Percentiles rank a stretch among this genome's conserved stretches.
Conservation (phyloP, 2,329 filamentous ascomycete species). For the Nemania serpens region DNA sequence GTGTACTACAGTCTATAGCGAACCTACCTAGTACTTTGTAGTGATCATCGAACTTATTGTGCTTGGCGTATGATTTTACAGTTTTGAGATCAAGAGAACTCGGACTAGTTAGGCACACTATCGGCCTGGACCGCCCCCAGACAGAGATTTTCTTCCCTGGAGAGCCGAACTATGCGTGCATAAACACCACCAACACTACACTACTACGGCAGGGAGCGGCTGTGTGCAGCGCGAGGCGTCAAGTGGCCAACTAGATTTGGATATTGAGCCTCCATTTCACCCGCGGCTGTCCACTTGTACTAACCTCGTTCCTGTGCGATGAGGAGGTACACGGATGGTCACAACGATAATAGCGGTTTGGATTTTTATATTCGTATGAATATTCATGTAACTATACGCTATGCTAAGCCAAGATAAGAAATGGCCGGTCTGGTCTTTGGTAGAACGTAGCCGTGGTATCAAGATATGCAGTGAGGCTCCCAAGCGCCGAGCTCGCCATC, state of each 20-base stretch:
- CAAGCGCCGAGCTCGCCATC: conserved; percentile 15
- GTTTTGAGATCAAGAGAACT: conserved; percentile 6
- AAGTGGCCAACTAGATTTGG: conserved; percentile 18
- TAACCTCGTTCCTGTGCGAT: neutral
- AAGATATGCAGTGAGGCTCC: neutral
- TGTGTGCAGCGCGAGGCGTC: conserved; percentile 12
- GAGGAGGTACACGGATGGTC: neutral
- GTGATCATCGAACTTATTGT: conserved; percentile 8
- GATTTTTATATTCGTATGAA: neutral
- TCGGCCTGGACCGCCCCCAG: conserved; percentile 21
- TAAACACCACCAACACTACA: too few relatives aligned
- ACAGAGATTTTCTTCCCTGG: conserved; percentile 11
- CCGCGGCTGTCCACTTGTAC: neutral
- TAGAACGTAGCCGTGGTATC: neutral
- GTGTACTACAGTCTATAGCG: neutral
- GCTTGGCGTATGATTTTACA: conserved; percentile 12
- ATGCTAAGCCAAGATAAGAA: neutral
- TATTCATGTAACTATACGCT: too few relatives aligned
- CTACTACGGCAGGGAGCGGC: conserved; percentile 4
- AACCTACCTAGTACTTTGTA: neutral
- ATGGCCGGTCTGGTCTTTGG: neutral
- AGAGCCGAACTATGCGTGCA: neutral
- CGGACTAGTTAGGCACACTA: neutral
- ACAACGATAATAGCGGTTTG: neutral
- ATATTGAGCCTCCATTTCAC: conserved; percentile 15